Base-by-base conservation (phyloP, 2,329 filamentous ascomycete species). In the Aspergillus arachidicola region DNA sequence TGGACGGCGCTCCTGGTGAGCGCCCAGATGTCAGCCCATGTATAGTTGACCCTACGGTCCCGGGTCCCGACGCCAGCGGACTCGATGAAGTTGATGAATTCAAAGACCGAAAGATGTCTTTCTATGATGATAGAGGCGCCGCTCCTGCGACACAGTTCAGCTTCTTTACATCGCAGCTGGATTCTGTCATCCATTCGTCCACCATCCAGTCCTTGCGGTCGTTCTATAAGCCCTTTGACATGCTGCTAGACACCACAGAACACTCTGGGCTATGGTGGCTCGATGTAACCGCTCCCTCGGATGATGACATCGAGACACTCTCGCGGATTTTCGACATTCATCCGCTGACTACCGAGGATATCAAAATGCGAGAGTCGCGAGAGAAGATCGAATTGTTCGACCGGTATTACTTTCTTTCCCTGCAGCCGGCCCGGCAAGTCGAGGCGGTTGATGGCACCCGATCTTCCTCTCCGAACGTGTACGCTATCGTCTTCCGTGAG, bases 311-410 rank as follows among this genome's bases (percentile, higher is more conserved):
- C n/a, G 88, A 90, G 55, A 88, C 87, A 21, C 89, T 98, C 64
- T 95, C 92, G 82, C 93, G 93, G 73, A 92, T 93, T 7, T 97
- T 97, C 76, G 91, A 92, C n/a, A 90, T 97, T 56, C 94, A 98
- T 78, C 94, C 93, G 21, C 82, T 98, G 75, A 97, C 94, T 0
- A 91, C 93, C 32, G 94, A 98, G 78, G 94, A 98, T 81, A 97
- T 98, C 69, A 90, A 89, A 58, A 94, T 91, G 0, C 92, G 96
- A 74, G 94, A 97, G 78, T 89, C 92, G 3, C 92, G 94, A 34
- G 94, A 98, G 81, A 98, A 98, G 83, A 96, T 97, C 63, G 94
- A 98, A 77, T 85, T 97, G n/a, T 98, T 98, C 79, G 90, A 91
- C 9, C 91, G 92, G 11, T 98, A 98, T 81, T 98, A 97, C 80